Conservation (phyloP, 768 basidiomycete genomes). For the Lentinula aciculospora region DNA sequence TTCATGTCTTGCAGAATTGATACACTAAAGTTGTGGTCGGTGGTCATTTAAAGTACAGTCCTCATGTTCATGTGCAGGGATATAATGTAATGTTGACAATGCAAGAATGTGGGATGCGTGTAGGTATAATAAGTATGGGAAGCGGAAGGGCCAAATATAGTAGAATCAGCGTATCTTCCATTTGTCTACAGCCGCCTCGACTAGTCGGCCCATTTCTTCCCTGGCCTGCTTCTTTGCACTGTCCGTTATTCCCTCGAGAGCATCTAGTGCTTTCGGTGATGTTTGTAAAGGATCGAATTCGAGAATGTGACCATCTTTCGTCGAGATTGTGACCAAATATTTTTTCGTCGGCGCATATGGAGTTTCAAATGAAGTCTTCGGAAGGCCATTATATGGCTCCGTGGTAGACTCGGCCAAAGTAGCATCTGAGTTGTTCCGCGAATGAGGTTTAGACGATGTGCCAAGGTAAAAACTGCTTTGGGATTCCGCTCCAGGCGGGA, state of each 20-base stretch:
- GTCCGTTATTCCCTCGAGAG: constrained; percentile 71
- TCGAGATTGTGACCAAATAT: constrained; percentile 46
- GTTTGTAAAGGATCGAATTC: constrained; percentile 81
- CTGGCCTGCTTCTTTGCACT: constrained; percentile 81
- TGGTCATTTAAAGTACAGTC: neutral
- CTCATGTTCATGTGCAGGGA: neutral
- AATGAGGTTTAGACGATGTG: constrained; percentile 34
- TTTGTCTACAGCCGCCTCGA: constrained; percentile 69
- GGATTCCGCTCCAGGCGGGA: constrained; percentile 44
- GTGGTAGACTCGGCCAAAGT: constrained; percentile 9
- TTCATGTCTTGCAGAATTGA: constrained; percentile 5
- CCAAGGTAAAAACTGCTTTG: constrained; percentile 43
- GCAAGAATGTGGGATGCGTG: neutral
- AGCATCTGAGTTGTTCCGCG: constrained; percentile 37
- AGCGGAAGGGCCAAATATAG: neutral
- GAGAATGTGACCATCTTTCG: constrained; percentile 74
- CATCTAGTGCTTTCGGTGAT: constrained; percentile 66
- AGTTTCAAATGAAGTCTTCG: constrained; percentile 1
- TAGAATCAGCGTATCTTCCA: constrained; percentile 53
- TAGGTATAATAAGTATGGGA: constrained; percentile 1
- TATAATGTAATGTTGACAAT: neutral
- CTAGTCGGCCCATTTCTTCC: constrained; percentile 67
- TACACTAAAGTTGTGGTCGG: neutral
- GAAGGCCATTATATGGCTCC: neutral
- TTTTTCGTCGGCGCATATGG: constrained; percentile 6